Evolutionary conservation across 495 filamentous ascomycete genomes (phyloP).

Genomic region (Sphaerosporella brunnea): DNA sequence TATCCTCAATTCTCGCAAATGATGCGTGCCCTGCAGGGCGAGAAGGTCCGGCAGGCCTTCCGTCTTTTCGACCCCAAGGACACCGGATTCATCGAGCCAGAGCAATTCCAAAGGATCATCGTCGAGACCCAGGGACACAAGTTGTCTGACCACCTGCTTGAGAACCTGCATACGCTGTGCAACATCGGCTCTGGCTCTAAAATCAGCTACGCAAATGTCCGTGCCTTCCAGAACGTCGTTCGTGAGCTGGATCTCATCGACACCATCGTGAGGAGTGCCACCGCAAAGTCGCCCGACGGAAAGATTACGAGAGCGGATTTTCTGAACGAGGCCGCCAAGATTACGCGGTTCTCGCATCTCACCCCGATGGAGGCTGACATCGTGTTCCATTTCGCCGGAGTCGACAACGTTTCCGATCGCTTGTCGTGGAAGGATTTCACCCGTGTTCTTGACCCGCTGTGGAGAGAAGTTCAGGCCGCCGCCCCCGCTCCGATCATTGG

Average conservation of each 20-base stretch:
- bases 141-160: constrained; percentile 88
- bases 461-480: constrained; percentile 44
- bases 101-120: constrained; percentile 93
- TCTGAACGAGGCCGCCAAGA: constrained; percentile 75
- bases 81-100: constrained; percentile 94
- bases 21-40: constrained; percentile 87
- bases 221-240: constrained; percentile 93
- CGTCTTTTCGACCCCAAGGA: constrained; percentile 74
- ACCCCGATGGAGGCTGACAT: constrained; percentile 99
- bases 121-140: constrained; percentile 86
- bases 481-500: constrained; percentile 28
- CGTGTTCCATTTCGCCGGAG: constrained; percentile 89
- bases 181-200: constrained; percentile 84
- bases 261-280: constrained; percentile 70
- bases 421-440: constrained; percentile 73
- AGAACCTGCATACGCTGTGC: constrained; percentile 82
- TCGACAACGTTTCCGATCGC: constrained; percentile 72
- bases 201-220: constrained; percentile 91
- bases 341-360: constrained; percentile 82
- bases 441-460: constrained; percentile 85
- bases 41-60: constrained; percentile 90
- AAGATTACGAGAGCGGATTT: constrained; percentile 91
- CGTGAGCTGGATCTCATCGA: constrained; percentile 96
- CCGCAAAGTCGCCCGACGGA: constrained; percentile 64
- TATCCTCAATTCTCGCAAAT: constrained; percentile 98